These are phyloP conservation scores for Hordeum vulgare DNA, from an alignment of 176 grass and related monocot species.

Conservation along the genomic window MorexV3_pseudomolecules_assembly NC_058518.1:80047809-80048308, in stretches of 20 bases:
- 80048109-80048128: conserved; percentile 20
- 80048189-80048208: conserved; percentile 5
- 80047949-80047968: background rate
- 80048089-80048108: background rate
- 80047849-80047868: conserved; percentile 31
- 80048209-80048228: conserved; percentile 2
- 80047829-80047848: conserved; percentile 56
- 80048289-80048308: conserved; percentile 70
- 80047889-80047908: conserved; percentile 37
- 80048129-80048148: conserved; percentile 31
- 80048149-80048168: conserved; percentile 26
- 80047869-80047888: conserved; percentile 41
- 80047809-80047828: conserved; percentile 60
- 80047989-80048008: background rate
- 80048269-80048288: conserved; percentile 60
- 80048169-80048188: conserved; percentile 28
- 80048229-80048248: conserved; percentile 37
- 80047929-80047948: background rate
- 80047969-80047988: conserved; percentile 13
- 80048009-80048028: conserved; percentile 12
- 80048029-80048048: conserved; percentile 15
- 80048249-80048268: conserved; percentile 66
- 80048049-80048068: conserved; percentile 16
- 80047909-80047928: conserved; percentile 23
- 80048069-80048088: conserved; percentile 10